Conservation (phyloP, 163 green algal genomes). For the Prototheca wickerhamii region DNA sequence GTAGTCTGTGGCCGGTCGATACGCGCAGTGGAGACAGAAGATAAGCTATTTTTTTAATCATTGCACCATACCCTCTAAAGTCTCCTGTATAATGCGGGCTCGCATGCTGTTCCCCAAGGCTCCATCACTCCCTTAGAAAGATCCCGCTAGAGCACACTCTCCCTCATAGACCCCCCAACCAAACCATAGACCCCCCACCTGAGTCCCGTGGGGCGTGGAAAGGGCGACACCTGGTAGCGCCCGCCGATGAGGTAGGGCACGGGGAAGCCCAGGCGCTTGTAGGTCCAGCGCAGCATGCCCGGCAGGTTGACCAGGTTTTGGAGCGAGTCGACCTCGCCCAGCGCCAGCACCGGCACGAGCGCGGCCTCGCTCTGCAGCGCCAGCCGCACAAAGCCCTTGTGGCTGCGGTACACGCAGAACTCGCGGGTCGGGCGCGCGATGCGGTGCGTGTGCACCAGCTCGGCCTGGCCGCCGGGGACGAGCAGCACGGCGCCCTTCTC, state of each 20-base stretch:
- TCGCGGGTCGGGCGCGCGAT: not conserved
- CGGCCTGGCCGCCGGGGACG: conserved; percentile 76
- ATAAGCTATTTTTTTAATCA: too few species aligned
- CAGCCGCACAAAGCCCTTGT: conserved; percentile 61
- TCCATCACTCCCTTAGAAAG: too few species aligned
- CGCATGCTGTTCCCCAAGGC: not conserved
- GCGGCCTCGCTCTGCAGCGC: conserved; percentile 61
- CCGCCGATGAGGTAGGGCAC: conserved; percentile 60
- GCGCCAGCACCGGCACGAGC: conserved; percentile 71
- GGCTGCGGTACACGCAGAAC: conserved; percentile 5
- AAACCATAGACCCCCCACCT: conserved; percentile 17
- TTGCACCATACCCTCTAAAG: too few species aligned
- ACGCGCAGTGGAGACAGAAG: too few species aligned
- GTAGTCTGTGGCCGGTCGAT: not conserved
- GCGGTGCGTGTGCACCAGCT: conserved; percentile 40
- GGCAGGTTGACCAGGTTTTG: conserved; percentile 58
- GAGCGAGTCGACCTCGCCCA: conserved; percentile 63
- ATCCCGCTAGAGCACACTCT: too few species aligned
- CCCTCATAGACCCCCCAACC: not conserved
- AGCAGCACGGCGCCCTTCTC: conserved; percentile 62
- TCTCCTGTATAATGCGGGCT: too few species aligned
- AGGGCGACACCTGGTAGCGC: conserved; percentile 49
- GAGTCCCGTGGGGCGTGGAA: conserved; percentile 43
- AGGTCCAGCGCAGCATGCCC: conserved; percentile 53
- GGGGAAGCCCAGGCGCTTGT: conserved; percentile 69